Base-by-base conservation (phyloP, 768 basidiomycete species). In the Xanthoconium purpureum region DNA sequence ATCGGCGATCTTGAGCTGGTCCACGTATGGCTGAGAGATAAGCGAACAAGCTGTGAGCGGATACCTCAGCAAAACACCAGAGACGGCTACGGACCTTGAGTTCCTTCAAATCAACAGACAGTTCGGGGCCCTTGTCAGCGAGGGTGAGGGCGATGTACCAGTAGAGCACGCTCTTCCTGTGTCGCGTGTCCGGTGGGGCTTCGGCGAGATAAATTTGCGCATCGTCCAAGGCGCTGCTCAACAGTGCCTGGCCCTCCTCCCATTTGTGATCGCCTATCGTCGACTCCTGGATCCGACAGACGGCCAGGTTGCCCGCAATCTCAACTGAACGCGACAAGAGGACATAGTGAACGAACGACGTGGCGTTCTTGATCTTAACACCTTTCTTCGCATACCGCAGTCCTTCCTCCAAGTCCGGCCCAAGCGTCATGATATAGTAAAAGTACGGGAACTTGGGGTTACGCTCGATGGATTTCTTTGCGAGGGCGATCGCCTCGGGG, bases 371-470 rank as follows among this genome's bases (percentile, higher is more conserved):
- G 72, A 82, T 80, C 63, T 83, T 85, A 61, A 87, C 58, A 1
- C 86, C 86, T 63, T 87, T 83, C 75, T 87, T 87, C 57, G 83
- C 80, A 1, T 78, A 82, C 9, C 82, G 78, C 28, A 88, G 72
- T 1, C 82, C 85, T n/a, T 76, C 74, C 7, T 75, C 72, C 39
- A 72, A 64, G 56, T 85, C 75, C 1, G 75, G 69, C 0, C 77
- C 75, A 29, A 87, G 72, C 0, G 81, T 78, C 56, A 85, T 75
- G 18, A 80, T 81, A 57, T 88, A 86, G 56, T 86, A 84, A 66
- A 80, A 86, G 66, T 87, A 88, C 4, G 81, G 82, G 28, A 81
- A 75, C 20, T 80, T 73, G 2, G 85, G 84, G 58, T 77, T 85
- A 32, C 84, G 80, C 58, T 78, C 66, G 36, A 87, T 66, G 2